Conservation (phyloP, 2,329 filamentous ascomycete species). For the Coniochaeta pulveracea region DNA sequence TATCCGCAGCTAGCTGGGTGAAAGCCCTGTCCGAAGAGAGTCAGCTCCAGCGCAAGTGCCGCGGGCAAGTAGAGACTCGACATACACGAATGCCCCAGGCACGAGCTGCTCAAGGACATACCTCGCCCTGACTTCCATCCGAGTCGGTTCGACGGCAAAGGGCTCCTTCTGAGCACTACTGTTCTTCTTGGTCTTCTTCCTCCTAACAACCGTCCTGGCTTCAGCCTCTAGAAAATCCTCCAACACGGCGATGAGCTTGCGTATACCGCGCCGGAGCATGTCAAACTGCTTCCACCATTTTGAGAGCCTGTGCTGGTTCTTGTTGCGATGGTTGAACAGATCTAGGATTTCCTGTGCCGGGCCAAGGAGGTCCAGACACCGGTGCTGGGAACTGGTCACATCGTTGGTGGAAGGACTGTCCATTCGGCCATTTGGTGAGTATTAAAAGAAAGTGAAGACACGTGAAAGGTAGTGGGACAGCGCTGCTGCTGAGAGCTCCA, state of each 20-base stretch:
- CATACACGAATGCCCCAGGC: slow-evolving; percentile 32
- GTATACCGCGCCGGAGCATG: slow-evolving; percentile 56
- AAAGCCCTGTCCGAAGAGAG: slow-evolving; percentile 37
- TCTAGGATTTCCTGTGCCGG: slow-evolving; percentile 47
- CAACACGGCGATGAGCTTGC: slow-evolving; percentile 35
- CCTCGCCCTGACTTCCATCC: slow-evolving; percentile 15
- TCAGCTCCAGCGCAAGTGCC: slow-evolving; percentile 1
- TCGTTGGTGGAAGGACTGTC: slow-evolving; percentile 2
- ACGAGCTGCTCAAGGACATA: slow-evolving; percentile 29
- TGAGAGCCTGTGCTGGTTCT: slow-evolving; percentile 75
- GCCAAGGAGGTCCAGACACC: slow-evolving; percentile 19
- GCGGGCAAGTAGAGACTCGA: slow-evolving; percentile 6
- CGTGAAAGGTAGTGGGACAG: no score
- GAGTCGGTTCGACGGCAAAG: slow-evolving; percentile 3
- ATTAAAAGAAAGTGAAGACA: no score
- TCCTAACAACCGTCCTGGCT: slow-evolving; percentile 18
- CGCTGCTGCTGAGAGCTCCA: no score
- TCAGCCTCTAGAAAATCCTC: slow-evolving; percentile 12
- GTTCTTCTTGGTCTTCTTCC: slow-evolving; percentile 9
- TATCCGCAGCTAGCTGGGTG: slow-evolving; percentile 58
- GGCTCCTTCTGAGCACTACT: background rate
- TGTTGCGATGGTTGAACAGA: slow-evolving; percentile 71
- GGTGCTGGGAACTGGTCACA: slow-evolving; percentile 5
- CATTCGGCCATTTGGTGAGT: slow-evolving; percentile 2
- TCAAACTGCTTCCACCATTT: slow-evolving; percentile 72